Evolutionary conservation across 805 yeast genomes (phyloP).

Genomic region (Spathaspora hagerdaliae): DNA sequence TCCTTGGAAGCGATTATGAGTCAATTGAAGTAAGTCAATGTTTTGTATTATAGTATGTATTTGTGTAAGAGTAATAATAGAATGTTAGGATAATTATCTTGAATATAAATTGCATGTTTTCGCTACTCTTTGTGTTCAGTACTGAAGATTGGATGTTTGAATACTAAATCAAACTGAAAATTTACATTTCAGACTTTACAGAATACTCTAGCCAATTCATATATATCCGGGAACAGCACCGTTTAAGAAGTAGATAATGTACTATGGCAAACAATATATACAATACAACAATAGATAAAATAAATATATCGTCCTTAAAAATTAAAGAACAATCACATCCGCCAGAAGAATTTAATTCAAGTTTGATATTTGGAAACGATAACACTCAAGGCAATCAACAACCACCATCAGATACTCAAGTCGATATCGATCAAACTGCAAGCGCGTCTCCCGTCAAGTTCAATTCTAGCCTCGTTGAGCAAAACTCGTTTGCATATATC

Average conservation of each 20-base stretch:
- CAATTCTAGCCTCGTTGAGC: too few species aligned
- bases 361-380: slow-evolving; percentile 29
- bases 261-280: too few species aligned
- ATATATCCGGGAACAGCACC: too few species aligned
- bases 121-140: neutral
- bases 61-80: neutral
- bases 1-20: slow-evolving; percentile 11
- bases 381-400: neutral
- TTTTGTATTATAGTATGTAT: neutral
- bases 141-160: neutral
- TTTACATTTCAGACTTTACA: too few species aligned
- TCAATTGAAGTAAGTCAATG: slow-evolving; percentile 4
- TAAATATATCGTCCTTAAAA: slow-evolving; percentile 1
- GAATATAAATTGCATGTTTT: neutral
- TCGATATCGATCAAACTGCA: too few species aligned
- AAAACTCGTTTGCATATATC: too few species aligned
- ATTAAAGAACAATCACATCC: neutral
- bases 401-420: too few species aligned
- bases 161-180: too few species aligned
- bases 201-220: too few species aligned
- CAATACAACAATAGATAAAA: neutral
- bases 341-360: slow-evolving; percentile 13
- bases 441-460: too few species aligned
- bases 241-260: too few species aligned
- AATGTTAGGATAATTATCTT: too few species aligned